Base-by-base conservation (phyloP, 768 basidiomycete species). In the Leccinum olivaceopallidum region DNA sequence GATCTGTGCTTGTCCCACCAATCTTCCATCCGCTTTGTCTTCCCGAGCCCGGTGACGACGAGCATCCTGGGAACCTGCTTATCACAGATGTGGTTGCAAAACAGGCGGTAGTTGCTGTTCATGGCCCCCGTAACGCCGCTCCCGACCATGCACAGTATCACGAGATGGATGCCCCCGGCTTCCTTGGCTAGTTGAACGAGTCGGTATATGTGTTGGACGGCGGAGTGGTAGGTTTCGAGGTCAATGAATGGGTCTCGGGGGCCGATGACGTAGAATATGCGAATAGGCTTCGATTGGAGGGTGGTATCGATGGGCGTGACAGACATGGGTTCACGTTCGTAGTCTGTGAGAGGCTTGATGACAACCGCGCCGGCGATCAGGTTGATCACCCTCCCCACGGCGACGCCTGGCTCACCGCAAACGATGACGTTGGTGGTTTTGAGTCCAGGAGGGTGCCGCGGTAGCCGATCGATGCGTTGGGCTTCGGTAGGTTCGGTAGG, bases 371-470 rank as follows among this genome's bases (percentile, higher is more conserved):
- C 68, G 0, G 63, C 26, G 32, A 73, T 70, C 6, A 75, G 59
- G 55, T 73, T 73, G 59, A 73, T 53, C n/a, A 72, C 69, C 13
- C 66, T 57, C 10, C 68, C 66, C 10, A 67, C 65, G 16, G 65
- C 72, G n/a, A 64, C 58, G n/a, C 80, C 79, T 2, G 74, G 71
- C 55, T 79, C 75, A 7, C 80, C 79, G 51, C 80, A 80, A 18
- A 81, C 42, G n/a, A 81, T 65, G 49, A 81, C 63, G 56, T 80
- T 81, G 52, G 57, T 71, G 1, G 73, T 68, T 48, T 64, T 63
- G 9, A 53, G 39, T 3, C 65, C 61, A 0, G 58, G 70, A 9
- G 62, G 66, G 52, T 72, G 68, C 16, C 50, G 60, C 8, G 61
- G 67, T 14, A 69, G 57, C 16, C 30, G 48, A 10, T 58, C 61